Percentiles rank a stretch among this genome's conserved stretches.
These are phyloP conservation scores for Phyllosticta citriasiana DNA, from an alignment of 2,329 filamentous ascomycete genomes.

Conservation along the genomic window DNA sequence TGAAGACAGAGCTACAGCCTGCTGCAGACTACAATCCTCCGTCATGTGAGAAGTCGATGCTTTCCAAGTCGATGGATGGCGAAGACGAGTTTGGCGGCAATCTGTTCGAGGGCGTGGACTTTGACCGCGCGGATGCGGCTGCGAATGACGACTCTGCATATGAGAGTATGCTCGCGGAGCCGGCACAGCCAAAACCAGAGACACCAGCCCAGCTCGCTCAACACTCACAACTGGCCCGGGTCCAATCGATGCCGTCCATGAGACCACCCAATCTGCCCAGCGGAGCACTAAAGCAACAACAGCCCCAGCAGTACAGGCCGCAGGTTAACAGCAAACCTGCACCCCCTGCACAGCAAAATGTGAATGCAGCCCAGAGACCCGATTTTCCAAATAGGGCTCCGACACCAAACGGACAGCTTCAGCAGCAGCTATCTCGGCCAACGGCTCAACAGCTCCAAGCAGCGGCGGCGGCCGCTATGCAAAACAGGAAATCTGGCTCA, in stretches of 20 bases:
- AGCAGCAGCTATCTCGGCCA: slow-evolving; percentile 20
- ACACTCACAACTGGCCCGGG: slow-evolving; percentile 12
- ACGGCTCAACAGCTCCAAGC: slow-evolving; percentile 10
- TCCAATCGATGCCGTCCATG: slow-evolving; percentile 18
- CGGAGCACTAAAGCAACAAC: slow-evolving; percentile 16
- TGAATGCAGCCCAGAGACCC: slow-evolving; percentile 4
- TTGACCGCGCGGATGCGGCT: background rate
- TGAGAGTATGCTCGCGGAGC: slow-evolving; percentile 8
- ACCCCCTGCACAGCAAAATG: background rate
- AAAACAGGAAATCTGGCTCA: background rate
- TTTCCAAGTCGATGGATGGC: slow-evolving; percentile 32
- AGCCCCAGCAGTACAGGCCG: slow-evolving; percentile 16
- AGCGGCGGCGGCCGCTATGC: background rate
- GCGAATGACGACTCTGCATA: slow-evolving; percentile 8
- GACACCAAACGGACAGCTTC: slow-evolving; percentile 14
- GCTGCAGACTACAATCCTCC: slow-evolving; percentile 19
- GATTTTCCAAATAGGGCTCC: background rate
- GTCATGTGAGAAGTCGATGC: slow-evolving; percentile 23
- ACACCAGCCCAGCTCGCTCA: slow-evolving; percentile 10
- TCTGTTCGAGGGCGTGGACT: slow-evolving; percentile 44
- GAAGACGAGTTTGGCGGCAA: slow-evolving; percentile 48
- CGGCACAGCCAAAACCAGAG: background rate
- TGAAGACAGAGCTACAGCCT: slow-evolving; percentile 10
- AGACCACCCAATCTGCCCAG: slow-evolving; percentile 8
- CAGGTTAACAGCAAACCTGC: slow-evolving; percentile 7